These are phyloP conservation scores for Neonectria neomacrospora DNA, from an alignment of 2,329 filamentous ascomycete species.

Conservation along the genomic window DNA sequence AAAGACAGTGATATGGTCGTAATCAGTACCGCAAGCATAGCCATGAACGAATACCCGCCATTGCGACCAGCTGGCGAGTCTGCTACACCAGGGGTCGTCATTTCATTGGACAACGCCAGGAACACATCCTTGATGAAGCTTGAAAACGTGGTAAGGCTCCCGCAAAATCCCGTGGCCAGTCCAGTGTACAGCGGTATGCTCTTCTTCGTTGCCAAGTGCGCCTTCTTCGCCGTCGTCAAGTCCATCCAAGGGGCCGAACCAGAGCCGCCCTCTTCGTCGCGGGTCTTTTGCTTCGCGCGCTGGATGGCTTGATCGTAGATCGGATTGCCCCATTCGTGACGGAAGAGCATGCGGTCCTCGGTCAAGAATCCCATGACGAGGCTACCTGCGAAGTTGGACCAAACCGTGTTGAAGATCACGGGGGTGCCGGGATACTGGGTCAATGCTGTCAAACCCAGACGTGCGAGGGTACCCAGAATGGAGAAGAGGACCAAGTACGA, in stretches of 20 bases:
- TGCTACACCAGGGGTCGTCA: slow-evolving; percentile 57
- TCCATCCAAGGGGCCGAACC: slow-evolving; percentile 45
- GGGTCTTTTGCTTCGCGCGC: slow-evolving; percentile 43
- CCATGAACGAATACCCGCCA: slow-evolving; percentile 85
- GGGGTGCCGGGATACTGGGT: slow-evolving; percentile 84
- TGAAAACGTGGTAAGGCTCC: slow-evolving; percentile 91
- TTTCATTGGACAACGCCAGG: slow-evolving; percentile 79
- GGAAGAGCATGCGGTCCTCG: slow-evolving; percentile 82
- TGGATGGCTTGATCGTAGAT: slow-evolving; percentile 52
- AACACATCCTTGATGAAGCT: slow-evolving; percentile 85
- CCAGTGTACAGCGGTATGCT: slow-evolving; percentile 90
- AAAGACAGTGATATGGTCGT: slow-evolving; percentile 77
- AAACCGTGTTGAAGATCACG: slow-evolving; percentile 78
- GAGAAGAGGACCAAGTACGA: slow-evolving; percentile 89
- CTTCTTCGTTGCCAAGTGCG: slow-evolving; percentile 77
- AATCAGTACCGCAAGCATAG: slow-evolving; percentile 79
- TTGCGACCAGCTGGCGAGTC: slow-evolving; percentile 62
- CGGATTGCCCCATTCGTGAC: slow-evolving; percentile 69
- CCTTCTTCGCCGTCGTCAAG: slow-evolving; percentile 62
- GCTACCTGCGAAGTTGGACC: slow-evolving; percentile 88
- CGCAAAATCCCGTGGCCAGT: slow-evolving; percentile 87
- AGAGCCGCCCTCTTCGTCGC: slow-evolving; percentile 53
- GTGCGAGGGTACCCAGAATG: slow-evolving; percentile 83
- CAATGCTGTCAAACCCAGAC: slow-evolving; percentile 81
- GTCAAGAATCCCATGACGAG: slow-evolving; percentile 86